Conservation (phyloP, 139 green algal species). For the Chlamydomonas applanata region DNA sequence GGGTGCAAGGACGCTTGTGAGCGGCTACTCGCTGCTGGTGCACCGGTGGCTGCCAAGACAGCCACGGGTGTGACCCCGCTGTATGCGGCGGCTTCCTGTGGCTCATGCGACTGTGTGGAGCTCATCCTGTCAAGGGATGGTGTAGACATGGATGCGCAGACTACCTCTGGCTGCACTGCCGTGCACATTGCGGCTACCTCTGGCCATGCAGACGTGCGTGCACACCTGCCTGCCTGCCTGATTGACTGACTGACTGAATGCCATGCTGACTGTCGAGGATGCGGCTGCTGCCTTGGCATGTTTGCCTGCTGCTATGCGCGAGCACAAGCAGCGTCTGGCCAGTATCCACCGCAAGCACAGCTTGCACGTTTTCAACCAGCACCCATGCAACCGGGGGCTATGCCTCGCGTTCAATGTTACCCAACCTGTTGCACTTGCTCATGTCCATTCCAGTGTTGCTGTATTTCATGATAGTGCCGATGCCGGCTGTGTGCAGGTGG, state of each 20-base stretch:
- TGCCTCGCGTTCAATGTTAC: no score
- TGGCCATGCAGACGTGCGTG: conserved; percentile 13
- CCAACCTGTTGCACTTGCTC: no score
- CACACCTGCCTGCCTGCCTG: background rate
- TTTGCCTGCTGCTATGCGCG: no score
- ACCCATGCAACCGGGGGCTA: no score
- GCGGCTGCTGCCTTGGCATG: no score
- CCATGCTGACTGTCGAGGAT: no score
- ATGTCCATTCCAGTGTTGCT: no score
- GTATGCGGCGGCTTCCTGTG: conserved; percentile 17
- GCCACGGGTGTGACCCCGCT: conserved; percentile 13
- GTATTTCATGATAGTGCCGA: no score
- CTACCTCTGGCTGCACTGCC: conserved; percentile 16
- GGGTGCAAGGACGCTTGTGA: background rate
- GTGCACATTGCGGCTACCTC: conserved; percentile 17
- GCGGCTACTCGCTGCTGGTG: background rate
- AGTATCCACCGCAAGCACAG: no score
- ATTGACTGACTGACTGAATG: background rate
- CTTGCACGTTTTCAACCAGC: no score
- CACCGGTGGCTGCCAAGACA: conserved; percentile 1
- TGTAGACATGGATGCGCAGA: conserved; percentile 14
- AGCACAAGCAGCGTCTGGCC: no score
- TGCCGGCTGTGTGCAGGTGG: background rate
- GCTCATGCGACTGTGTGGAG: conserved; percentile 6
- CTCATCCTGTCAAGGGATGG: conserved; percentile 13